Evolutionary conservation across 2,329 filamentous ascomycete genomes (phyloP), one percentile per base, ranked within the genome.

Genomic region (Cryphonectria radicalis): DNA sequence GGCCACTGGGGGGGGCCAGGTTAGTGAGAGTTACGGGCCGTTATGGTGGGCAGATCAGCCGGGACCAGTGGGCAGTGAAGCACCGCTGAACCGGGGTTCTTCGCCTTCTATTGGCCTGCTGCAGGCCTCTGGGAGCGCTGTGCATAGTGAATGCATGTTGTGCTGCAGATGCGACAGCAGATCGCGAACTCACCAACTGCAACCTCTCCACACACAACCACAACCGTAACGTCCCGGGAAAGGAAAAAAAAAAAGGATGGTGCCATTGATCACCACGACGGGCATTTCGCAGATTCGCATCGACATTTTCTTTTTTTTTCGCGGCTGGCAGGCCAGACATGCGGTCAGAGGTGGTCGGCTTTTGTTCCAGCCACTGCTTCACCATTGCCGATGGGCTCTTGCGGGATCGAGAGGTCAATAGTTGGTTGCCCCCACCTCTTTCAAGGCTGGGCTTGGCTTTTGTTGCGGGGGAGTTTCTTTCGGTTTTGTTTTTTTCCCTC

Each of bases 161-260:
- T 13, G 62, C 37, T 28, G 35, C 35, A 17, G 37, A 64, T 64
- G 62, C 62, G 42, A 64, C 62, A 43, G 42, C 40, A 64, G 42
- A 43, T 42, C 62, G 62, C 62, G 42, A 64, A 64, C 37, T 43
- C 62, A 64, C 62, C 62, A 64, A 64, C 37, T 43, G n/a, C 35
- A 43, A 46, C 19, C 59, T 63, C 62, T n/a, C n/a, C 22, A 17
- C 25, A 40, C 42, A 43, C 14, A 5, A 40, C 35, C 22, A 64
- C 35, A 19, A n/a, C 5, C 62, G 37, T 25, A n/a, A 46, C 13
- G n/a, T 8, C n/a, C 62, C 19, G 22, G 7, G 32, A 4, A 4
- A 32, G 28, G 3, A 32, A 32, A 32, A 32, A 32, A 32, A 32
- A 2, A 32, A 32, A 32, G 32, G 13, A 59, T 32, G 55, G 14